Evolutionary conservation across 2,329 filamentous ascomycete genomes (phyloP), one percentile per base, ranked within the genome.

Genomic region (Lachnellula hyalina): DNA sequence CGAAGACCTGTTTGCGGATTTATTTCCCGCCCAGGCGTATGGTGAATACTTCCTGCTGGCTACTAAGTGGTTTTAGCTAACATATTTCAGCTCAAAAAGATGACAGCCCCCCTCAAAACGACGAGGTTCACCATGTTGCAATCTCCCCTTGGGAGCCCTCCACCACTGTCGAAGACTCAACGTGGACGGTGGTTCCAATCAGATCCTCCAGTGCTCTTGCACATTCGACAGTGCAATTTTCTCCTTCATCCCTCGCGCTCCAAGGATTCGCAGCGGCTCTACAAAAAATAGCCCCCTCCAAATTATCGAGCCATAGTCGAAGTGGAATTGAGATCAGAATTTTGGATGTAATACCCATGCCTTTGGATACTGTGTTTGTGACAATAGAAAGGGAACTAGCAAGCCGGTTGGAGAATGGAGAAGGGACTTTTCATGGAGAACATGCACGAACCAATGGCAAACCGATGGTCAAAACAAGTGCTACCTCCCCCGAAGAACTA

Each of bases 161-260:
- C 52, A 70, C 76, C 36, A 75, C 73, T 5, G 72, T 81, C 19
- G 64, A 87, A 67, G 82, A 84, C 55, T 81, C 84, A 17, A 79
- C 81, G 47, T 99, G 94, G 94, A 90, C 90, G 7, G 82, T 97
- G 49, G 81, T 97, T 35, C 89, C 93, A 1, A 82, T 96, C 56
- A 76, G 78, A 52, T 74, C 72, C 60, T 84, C 84, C 42, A 77
- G 82, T 44, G 79, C 81, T 9, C 77, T 91, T 44, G 81, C 89
- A 17, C 82, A 87, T 60, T 90, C 88, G 5, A 95, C 89, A 1
- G 79, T 96, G 40, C 85, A 92, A 58, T 87, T 93, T 64, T 87
- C 89, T 12, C 82, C 88, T 0, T 80, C 79, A 47, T 95, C 83
- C 51, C 78, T 81, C 55, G 86, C 82, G 49, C 81, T 96, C 1